Evolutionary conservation across 345 rosid genomes (phyloP).

Genomic region (Citrus sinensis): DVS_A1.0 CM039161.1:1722001-1722500

Average conservation of each 20-base stretch:
- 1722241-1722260: constrained; percentile 12
- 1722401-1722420: neutral
- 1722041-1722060: no score
- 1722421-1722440: neutral
- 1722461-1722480: neutral
- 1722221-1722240: neutral
- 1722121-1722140: neutral
- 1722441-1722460: neutral
- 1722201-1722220: neutral
- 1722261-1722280: constrained; percentile 4
- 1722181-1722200: neutral
- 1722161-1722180: neutral
- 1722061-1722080: no score
- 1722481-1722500: constrained; percentile 13
- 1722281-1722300: constrained; percentile 19
- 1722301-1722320: neutral
- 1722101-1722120: no score
- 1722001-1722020: no score
- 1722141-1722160: neutral
- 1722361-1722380: neutral
- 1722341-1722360: constrained; percentile 12
- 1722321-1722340: neutral
- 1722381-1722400: neutral
- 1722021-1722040: no score
- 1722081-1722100: no score